phyloP scores from a whole-genome alignment of 1,284 basidiomycete genomes.

The Golubevia sp. region DNA sequence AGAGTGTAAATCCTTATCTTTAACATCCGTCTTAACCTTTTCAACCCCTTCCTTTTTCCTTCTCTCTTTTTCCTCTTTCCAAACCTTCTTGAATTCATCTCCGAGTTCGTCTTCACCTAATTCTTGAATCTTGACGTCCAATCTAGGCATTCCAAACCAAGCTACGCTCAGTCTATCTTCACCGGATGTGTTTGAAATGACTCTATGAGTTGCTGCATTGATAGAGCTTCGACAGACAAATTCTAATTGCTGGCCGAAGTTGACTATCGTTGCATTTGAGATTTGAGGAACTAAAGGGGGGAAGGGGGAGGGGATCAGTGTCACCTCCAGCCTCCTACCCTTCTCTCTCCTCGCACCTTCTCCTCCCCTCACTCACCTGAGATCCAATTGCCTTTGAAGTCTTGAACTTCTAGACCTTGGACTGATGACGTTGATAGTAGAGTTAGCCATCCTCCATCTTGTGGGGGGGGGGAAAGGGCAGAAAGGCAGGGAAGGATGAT shows the following conservation, averaged over 20 bases:
- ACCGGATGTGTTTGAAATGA: constrained; percentile 7
- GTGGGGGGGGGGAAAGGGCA: too few species aligned
- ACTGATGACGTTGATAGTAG: constrained; percentile 34
- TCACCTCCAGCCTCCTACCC: too few species aligned
- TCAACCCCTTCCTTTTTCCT: constrained; percentile 6
- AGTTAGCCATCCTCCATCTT: constrained; percentile 39
- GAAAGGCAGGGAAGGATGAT: too few species aligned
- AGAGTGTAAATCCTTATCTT: constrained; percentile 30
- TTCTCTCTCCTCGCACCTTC: too few species aligned
- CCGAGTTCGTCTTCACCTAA: constrained; percentile 16
- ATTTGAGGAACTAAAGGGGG: constrained; percentile 32
- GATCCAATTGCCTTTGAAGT: constrained; percentile 35
- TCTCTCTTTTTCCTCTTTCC: constrained; percentile 16
- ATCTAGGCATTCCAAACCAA: constrained; percentile 36
- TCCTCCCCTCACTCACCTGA: too few species aligned
- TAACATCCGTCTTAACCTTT: constrained; percentile 21
- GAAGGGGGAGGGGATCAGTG: too few species aligned
- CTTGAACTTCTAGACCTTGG: constrained; percentile 37
- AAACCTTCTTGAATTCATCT: constrained; percentile 15
- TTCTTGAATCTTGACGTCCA: constrained; percentile 23
- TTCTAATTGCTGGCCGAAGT: constrained; percentile 53
- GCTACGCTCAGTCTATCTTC: constrained; percentile 19
- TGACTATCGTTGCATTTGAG: constrained; percentile 29
- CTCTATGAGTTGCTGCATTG: constrained; percentile 43
- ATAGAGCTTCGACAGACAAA: constrained; percentile 31